Evolutionary conservation across 345 rosid species (phyloP), one percentile per base, ranked within the genome.

Genomic region (Passiflora organensis): DNA sequence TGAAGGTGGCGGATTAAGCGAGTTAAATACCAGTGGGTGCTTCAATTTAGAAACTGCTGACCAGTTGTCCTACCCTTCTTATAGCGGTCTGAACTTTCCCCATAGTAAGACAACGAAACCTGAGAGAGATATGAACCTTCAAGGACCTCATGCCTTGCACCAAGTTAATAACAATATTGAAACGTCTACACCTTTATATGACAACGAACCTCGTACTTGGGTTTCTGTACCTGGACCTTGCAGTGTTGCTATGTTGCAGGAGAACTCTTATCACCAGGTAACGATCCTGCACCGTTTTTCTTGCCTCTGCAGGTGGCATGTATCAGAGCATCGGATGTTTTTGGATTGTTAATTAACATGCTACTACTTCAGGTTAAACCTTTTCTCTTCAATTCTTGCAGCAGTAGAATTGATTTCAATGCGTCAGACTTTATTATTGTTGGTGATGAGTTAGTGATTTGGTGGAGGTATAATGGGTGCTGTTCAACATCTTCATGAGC

Each of bases 111-210:
- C 75, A 60, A 48, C 72, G 45, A 67, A 74, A 67, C 71, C 64
- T 17, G 81, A 78, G n/a, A 72, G 71, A 76, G 85, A 77, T 61
- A 68, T 76, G 63, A 82, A 74, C 71, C 55, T 77, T 47, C 93
- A 72, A 68, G 87, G 68, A 63, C 72, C 72, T 68, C 80, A 63
- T 56, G 48, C 68, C 18, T 28, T 28, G 8, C 34, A 3, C 12
- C 43, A 39, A 39, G 43, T 39, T 39, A 39, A 10, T 39, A 10
- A 13, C 43, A 39, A 10, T 39, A 10, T 39, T 4, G 43, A 39
- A 14, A 5, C n/a, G 2, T 13, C 43, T 39, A 10, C 9, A 39
- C 12, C 43, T 2, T 10, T 39, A 14, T 39, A 39, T 39, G 43
- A 39, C 43, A 10, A 39, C n/a, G 43, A 13, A 2, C 43, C 13